Conservation (phyloP, 1,284 basidiomycete species). For the Mycena citricolor region DNA sequence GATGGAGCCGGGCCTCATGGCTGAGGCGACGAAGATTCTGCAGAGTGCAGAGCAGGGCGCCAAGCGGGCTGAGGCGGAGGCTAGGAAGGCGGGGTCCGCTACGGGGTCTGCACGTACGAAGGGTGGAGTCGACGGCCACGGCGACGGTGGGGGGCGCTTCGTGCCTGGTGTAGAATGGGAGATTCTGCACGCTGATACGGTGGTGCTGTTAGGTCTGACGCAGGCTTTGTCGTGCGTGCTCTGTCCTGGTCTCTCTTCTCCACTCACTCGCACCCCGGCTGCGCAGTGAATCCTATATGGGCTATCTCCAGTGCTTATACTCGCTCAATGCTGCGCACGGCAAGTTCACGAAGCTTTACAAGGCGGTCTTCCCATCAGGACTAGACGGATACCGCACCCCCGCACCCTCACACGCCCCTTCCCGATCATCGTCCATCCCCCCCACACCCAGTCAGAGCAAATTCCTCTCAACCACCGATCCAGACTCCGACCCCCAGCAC, state of each 20-base stretch:
- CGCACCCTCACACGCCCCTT: conserved; percentile 43
- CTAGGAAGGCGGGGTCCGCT: conserved; percentile 34
- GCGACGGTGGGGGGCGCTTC: conserved; percentile 42
- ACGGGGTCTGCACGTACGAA: conserved; percentile 8
- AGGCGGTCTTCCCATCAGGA: conserved; percentile 69
- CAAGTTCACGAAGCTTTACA: conserved; percentile 75
- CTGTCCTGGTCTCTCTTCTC: neutral
- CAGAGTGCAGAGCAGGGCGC: conserved; percentile 59
- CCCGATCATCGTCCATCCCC: conserved; percentile 39
- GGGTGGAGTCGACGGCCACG: neutral
- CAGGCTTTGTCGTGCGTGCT: conserved; percentile 60
- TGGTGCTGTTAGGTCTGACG: conserved; percentile 66
- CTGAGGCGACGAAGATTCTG: conserved; percentile 57
- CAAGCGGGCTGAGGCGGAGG: conserved; percentile 49
- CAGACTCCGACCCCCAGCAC: no score
- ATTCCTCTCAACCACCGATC: no score
- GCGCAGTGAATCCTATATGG: conserved; percentile 70
- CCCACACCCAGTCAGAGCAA: neutral
- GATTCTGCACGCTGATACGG: conserved; percentile 67
- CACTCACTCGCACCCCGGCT: conserved; percentile 7
- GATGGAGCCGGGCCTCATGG: conserved; percentile 63
- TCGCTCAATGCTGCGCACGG: conserved; percentile 57
- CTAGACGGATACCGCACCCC: conserved; percentile 54
- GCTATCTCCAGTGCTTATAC: conserved; percentile 75
- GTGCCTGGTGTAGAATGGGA: conserved; percentile 70